Evolutionary conservation across 2,329 filamentous ascomycete genomes (phyloP).

Genomic region (Penicillium sp.): DNA sequence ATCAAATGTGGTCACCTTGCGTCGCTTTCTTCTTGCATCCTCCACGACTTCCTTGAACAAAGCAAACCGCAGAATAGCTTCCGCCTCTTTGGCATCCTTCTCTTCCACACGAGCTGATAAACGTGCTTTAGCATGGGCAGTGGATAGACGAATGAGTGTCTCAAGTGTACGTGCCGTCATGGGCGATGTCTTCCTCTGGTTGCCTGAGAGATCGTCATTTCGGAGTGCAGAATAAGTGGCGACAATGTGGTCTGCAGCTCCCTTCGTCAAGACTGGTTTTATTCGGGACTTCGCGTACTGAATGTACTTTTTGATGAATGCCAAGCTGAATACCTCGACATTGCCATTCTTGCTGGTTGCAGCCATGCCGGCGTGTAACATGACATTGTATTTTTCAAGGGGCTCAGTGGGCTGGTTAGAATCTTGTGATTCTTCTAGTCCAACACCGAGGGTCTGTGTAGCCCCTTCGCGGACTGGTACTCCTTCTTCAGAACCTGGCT

Average conservation of each 20-base stretch:
- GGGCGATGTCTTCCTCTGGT: conserved; percentile 87
- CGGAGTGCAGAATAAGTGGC: conserved; percentile 86
- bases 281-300: conserved; percentile 93
- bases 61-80: conserved; percentile 86
- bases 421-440: conserved; percentile 70
- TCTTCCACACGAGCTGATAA: conserved; percentile 86
- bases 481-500: conserved; percentile 88
- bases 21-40: conserved; percentile 74
- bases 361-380: conserved; percentile 90
- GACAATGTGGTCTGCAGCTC: conserved; percentile 86
- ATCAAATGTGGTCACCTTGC: conserved; percentile 66
- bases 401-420: conserved; percentile 76
- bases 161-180: conserved; percentile 97
- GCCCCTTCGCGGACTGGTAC: conserved; percentile 87
- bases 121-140: conserved; percentile 89
- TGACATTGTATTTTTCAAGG: conserved; percentile 92
- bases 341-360: conserved; percentile 69
- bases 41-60: conserved; percentile 93
- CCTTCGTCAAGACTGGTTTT: conserved; percentile 85
- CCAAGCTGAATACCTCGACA: conserved; percentile 86
- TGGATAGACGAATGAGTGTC: conserved; percentile 95
- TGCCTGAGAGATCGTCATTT: conserved; percentile 93
- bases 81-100: conserved; percentile 80
- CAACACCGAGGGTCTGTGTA: conserved; percentile 80
- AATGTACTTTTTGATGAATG: conserved; percentile 99